A percentile compares a stretch with the other conserved stretches of the same genome.
Evolutionary conservation across 345 rosid genomes (phyloP).

Genomic region (Xanthoceras sorbifolium): DNA sequence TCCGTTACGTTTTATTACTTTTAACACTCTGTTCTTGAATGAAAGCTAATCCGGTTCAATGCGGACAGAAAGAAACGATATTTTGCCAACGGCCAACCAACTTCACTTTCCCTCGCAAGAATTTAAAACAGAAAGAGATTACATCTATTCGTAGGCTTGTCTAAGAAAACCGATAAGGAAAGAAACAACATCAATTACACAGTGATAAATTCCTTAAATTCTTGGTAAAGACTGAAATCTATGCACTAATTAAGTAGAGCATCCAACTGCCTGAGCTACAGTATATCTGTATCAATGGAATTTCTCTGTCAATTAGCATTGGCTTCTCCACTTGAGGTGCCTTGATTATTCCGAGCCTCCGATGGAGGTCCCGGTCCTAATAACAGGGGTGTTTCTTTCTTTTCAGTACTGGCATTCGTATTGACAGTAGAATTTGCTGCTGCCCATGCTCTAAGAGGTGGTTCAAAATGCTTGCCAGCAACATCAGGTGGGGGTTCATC

Average conservation of each 20-base stretch:
- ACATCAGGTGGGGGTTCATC: constrained; percentile 74
- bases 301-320: constrained; percentile 16
- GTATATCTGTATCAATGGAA: neutral
- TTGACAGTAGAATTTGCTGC: constrained; percentile 41
- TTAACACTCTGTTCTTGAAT: no score
- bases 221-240: neutral
- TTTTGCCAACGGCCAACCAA: no score
- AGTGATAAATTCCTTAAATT: neutral
- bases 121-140: neutral
- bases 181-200: neutral
- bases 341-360: constrained; percentile 20
- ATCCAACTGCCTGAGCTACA: neutral
- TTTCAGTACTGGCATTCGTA: constrained; percentile 39
- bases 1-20: neutral
- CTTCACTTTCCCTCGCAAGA: neutral
- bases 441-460: constrained; percentile 77
- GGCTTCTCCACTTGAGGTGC: constrained; percentile 9
- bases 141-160: neutral
- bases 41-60: no score
- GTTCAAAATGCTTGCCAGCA: constrained; percentile 72
- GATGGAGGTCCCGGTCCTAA: constrained; percentile 52
- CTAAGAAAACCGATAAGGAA: neutral
- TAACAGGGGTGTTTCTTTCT: constrained; percentile 62
- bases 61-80: no score
- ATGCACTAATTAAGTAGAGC: neutral